Evolutionary conservation across 331 rosid species (phyloP).

Genomic region (Acacia concinna): DNA sequence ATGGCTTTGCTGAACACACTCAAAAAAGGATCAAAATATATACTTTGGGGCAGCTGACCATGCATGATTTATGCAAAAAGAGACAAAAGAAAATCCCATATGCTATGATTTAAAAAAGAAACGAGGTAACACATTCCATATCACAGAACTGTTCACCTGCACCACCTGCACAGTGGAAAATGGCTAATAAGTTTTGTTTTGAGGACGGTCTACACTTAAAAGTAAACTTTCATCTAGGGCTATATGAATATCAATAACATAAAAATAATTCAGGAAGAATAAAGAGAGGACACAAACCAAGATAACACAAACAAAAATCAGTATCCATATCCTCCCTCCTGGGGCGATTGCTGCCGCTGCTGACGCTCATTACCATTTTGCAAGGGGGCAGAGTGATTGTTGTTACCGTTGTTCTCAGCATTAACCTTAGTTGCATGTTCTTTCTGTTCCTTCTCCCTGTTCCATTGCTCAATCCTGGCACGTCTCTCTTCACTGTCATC

Average conservation of each 20-base stretch:
- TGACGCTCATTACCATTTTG: conserved; percentile 36
- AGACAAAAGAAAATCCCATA: not conserved
- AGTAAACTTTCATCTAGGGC: conserved; percentile 15
- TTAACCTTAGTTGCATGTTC: conserved; percentile 35
- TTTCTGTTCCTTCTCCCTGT: conserved; percentile 68
- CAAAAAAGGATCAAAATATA: not conserved
- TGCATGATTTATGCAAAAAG: conserved; percentile 1
- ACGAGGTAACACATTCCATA: conserved; percentile 49
- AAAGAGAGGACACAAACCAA: conserved; percentile 48
- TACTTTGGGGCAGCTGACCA: conserved; percentile 3
- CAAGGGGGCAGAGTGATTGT: conserved; percentile 23
- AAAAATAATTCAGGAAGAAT: not conserved
- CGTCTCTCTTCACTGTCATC: conserved; percentile 88
- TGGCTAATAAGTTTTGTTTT: conserved; percentile 63
- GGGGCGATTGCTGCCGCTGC: conserved; percentile 24
- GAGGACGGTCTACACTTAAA: conserved; percentile 29
- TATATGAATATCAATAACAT: conserved; percentile 2
- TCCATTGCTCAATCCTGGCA: conserved; percentile 91
- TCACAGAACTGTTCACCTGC: conserved; percentile 75
- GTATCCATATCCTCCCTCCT: conserved; percentile 38
- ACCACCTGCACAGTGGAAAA: conserved; percentile 90
- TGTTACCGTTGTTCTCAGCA: conserved; percentile 3
- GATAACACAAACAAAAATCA: conserved; percentile 34
- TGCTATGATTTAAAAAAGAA: not conserved
- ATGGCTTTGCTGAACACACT: not conserved